These are phyloP conservation scores for Ascochyta clinopodiicola DNA, from an alignment of 2,329 filamentous ascomycete genomes.

Conservation along the genomic window DNA sequence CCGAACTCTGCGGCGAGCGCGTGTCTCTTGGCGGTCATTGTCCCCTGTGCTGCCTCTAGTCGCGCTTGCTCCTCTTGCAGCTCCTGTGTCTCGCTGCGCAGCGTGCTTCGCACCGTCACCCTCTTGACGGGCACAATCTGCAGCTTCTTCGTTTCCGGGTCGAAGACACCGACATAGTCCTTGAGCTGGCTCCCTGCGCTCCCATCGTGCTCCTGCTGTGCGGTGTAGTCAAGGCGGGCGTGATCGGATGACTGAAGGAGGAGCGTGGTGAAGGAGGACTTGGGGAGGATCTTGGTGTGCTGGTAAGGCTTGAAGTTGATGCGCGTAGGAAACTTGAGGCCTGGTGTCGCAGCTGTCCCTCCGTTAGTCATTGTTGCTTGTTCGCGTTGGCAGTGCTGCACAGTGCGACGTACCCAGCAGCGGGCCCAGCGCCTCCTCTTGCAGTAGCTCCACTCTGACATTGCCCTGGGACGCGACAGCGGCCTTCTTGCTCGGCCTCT, in stretches of 20 bases:
- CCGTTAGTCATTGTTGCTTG: neutral
- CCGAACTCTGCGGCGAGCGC: constrained; percentile 80
- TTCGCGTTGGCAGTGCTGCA: neutral
- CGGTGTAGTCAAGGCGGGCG: constrained; percentile 65
- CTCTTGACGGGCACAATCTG: constrained; percentile 61
- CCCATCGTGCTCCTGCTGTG: constrained; percentile 56
- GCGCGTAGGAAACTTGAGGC: constrained; percentile 48
- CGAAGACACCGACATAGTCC: constrained; percentile 68
- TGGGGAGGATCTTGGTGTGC: constrained; percentile 38
- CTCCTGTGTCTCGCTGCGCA: constrained; percentile 54
- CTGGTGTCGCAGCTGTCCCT: constrained; percentile 50
- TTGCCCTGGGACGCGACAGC: constrained; percentile 48
- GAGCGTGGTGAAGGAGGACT: constrained; percentile 51
- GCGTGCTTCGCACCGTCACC: constrained; percentile 60
- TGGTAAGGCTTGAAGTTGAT: constrained; percentile 60
- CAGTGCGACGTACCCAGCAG: constrained; percentile 53
- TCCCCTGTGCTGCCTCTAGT: constrained; percentile 37
- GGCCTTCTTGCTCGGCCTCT: constrained; percentile 53
- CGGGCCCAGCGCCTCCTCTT: constrained; percentile 56
- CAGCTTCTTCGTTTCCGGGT: constrained; percentile 60
- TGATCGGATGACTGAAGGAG: constrained; percentile 68
- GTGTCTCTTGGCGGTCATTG: constrained; percentile 66
- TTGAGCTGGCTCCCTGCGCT: constrained; percentile 59
- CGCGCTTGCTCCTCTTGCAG: constrained; percentile 42
- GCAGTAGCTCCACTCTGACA: constrained; percentile 54